Conservation (phyloP, 148 eudicot species). For the Dysphania ambrosioides region DNA sequence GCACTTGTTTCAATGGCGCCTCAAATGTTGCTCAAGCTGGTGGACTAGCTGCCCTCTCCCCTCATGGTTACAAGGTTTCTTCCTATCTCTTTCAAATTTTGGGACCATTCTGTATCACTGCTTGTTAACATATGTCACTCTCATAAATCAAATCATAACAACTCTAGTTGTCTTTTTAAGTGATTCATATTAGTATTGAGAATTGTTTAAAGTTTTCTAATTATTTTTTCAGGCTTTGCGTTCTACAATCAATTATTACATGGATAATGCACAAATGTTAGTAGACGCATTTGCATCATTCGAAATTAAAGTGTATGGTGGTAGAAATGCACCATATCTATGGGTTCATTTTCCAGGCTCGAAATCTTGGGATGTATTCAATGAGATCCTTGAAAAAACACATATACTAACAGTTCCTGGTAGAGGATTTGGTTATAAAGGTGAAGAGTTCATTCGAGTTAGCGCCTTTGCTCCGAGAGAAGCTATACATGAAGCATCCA, state of each 20-base stretch:
- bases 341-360: constrained; percentile 86
- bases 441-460: constrained; percentile 66
- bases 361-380: constrained; percentile 70
- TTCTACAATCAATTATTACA: constrained; percentile 56
- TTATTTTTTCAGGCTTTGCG: constrained; percentile 38
- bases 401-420: constrained; percentile 78
- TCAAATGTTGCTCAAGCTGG: constrained; percentile 75
- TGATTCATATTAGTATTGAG: too few species aligned
- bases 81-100: too few species aligned
- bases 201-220: too few species aligned
- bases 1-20: constrained; percentile 72
- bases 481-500: constrained; percentile 54
- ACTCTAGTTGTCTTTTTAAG: too few species aligned
- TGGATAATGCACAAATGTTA: constrained; percentile 55
- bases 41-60: constrained; percentile 70
- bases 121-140: too few species aligned
- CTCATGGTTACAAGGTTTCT: constrained; percentile 51
- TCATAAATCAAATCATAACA: too few species aligned
- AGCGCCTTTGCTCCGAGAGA: constrained; percentile 68
- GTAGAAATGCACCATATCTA: constrained; percentile 71
- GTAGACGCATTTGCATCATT: constrained; percentile 48
- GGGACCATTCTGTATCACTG: too few species aligned
- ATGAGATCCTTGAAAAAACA: constrained; percentile 59
- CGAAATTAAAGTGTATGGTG: constrained; percentile 62
- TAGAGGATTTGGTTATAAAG: constrained; percentile 63